Evolutionary conservation across 163 green algal genomes (phyloP), one percentile per base, ranked within the genome.

Genomic region (Scenedesmus sp.): DNA sequence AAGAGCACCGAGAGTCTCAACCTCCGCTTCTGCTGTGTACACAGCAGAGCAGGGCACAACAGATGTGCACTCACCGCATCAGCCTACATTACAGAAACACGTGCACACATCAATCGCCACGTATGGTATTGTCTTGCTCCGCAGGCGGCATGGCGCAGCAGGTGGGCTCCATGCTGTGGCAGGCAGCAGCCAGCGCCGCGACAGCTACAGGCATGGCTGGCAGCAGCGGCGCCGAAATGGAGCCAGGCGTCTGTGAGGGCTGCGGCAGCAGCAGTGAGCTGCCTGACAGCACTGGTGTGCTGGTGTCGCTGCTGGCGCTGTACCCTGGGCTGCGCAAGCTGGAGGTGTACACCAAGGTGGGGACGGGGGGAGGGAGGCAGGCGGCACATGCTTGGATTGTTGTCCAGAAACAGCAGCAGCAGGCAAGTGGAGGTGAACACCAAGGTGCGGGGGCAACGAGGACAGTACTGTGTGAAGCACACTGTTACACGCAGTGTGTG

Each of bases 271-370:
- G 74, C 55, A 86, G 15, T 18, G 87, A 91, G 70, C 56, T 85
- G 70, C 70, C 87, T 23, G 73, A 91, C 26, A 46, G 66, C 6
- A 91, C n/a, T 20, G 34, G 55, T 5, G 56, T 77, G 16, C 55
- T 91, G 70, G 46, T 91, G 56, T 76, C 87, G n/a, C 73, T 91
- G 87, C 73, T 91, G 70, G 87, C 87, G 56, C 73, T 91, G 73
- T 85, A 86, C 55, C 87, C 87, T 16, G 56, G 87, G n/a, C 52
- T 91, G 12, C 74, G 82, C 6, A 57, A 34, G 26, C 73, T 91
- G 23, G 87, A 91, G 87, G 73, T 91, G 7, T 86, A 79, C 87
- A 91, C 87, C 55, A 91, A 86, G 87, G 87, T 91, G 57, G 0
- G 83, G 18, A 13, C 57, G 54, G 83, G 13, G 18, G 83, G 3